Percentiles rank a stretch among this genome's conserved stretches.
phyloP scores from a whole-genome alignment of 2,329 filamentous ascomycete genomes.

The Coniochaeta hoffmannii region DNA sequence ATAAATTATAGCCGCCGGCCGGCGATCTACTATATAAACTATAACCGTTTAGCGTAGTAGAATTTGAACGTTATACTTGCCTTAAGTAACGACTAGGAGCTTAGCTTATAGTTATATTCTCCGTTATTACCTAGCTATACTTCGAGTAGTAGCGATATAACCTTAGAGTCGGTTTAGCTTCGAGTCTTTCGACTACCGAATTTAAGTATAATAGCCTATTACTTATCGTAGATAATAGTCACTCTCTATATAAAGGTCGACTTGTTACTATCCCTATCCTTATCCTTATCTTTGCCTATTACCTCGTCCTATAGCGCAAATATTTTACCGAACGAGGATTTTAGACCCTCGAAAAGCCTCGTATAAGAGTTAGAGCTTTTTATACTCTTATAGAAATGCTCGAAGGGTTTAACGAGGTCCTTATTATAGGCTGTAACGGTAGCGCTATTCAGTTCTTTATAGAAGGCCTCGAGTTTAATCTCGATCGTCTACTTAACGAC shows the following conservation, averaged over 20 bases:
- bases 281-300: conserved; percentile 5
- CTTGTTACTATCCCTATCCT: conserved; percentile 4
- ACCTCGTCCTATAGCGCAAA: conserved; percentile 22
- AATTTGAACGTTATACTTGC: conserved; percentile 40
- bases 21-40: conserved; percentile 39
- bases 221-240: conserved; percentile 29
- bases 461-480: conserved; percentile 25
- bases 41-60: conserved; percentile 17
- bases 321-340: conserved; percentile 22
- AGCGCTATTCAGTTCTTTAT: conserved; percentile 14
- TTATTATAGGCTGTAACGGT: conserved; percentile 23
- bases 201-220: conserved; percentile 32
- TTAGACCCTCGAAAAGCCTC: conserved; percentile 25
- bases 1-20: conserved; percentile 40
- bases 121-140: conserved; percentile 2
- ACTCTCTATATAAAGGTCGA: conserved; percentile 21
- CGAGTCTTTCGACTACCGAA: conserved; percentile 6
- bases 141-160: conserved; percentile 22
- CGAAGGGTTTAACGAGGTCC: conserved; percentile 25
- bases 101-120: conserved; percentile 18
- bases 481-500: conserved; percentile 38
- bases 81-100: conserved; percentile 41
- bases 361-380: conserved; percentile 19
- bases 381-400: conserved; percentile 24
- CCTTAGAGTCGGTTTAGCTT: conserved; percentile 14